Evolutionary conservation across 2,329 filamentous ascomycete species (phyloP).

Genomic region (Fusarium mundagurra): DNA sequence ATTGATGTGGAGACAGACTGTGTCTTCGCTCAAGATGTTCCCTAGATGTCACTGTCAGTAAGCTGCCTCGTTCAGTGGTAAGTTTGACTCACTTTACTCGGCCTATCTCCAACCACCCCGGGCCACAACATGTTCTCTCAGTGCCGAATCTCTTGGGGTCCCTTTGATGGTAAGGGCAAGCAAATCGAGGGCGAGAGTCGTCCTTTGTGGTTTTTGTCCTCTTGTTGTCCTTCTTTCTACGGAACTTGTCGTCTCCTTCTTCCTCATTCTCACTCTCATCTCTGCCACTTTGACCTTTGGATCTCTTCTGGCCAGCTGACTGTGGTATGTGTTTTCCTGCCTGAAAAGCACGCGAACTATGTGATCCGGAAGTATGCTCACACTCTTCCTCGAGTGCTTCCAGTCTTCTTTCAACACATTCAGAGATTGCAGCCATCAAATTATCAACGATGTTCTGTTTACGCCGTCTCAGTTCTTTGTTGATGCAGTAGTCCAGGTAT

Average conservation of each 20-base stretch:
- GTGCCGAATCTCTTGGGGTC: slow-evolving; percentile 43
- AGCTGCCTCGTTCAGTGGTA: neutral
- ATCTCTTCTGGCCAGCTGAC: slow-evolving; percentile 32
- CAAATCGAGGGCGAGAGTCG: slow-evolving; percentile 43
- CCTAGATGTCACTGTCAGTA: slow-evolving; percentile 15
- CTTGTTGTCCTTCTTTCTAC: slow-evolving; percentile 49
- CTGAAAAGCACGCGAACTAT: slow-evolving; percentile 25
- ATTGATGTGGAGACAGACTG: slow-evolving; percentile 32
- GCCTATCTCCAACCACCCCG: slow-evolving; percentile 36
- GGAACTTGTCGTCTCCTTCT: slow-evolving; percentile 43
- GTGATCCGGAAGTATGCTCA: slow-evolving; percentile 19
- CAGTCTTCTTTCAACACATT: slow-evolving; percentile 34
- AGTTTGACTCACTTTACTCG: slow-evolving; percentile 39
- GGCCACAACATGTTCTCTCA: slow-evolving; percentile 37
- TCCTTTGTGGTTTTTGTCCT: slow-evolving; percentile 49
- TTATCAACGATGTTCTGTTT: slow-evolving; percentile 17
- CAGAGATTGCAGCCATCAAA: slow-evolving; percentile 27
- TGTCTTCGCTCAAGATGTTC: slow-evolving; percentile 40
- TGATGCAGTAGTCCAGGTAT: slow-evolving; percentile 31
- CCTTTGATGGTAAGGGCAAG: slow-evolving; percentile 51
- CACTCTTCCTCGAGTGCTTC: slow-evolving; percentile 34
- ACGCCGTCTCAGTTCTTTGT: slow-evolving; percentile 22
- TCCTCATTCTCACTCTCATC: slow-evolving; percentile 45
- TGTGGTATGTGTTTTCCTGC: slow-evolving; percentile 5
- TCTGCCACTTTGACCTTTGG: slow-evolving; percentile 19